Evolutionary conservation across 139 green algal genomes (phyloP), one percentile per base, ranked within the genome.

Genomic region (Diplosphaera chodatii): DNA sequence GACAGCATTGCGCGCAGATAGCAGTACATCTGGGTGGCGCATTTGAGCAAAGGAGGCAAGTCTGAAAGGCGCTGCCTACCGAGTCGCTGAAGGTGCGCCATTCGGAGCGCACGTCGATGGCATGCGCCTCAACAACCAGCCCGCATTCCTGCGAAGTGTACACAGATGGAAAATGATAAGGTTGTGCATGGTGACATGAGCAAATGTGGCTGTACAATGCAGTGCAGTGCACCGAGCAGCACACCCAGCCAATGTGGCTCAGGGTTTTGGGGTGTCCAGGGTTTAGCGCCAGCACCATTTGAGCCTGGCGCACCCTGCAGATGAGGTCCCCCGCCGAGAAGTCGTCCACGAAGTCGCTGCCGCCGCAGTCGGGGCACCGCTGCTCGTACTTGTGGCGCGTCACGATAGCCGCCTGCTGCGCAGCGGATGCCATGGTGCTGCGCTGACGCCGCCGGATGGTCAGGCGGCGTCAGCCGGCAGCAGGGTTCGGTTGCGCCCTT

Each of bases 61-160:
- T 21, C n/a, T n/a, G n/a, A n/a, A n/a, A n/a, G n/a, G n/a, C n/a
- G 10, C 2, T 23, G 32, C 78, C 25, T 33, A 86, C 88, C 77
- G 91, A 93, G 73, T 98, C 92, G n/a, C 81, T 80, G 75, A 98
- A 98, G 0, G 93, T 97, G n/a, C 93, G 81, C 93, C 93, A 98
- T 80, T 98, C 93, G 0, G 90, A 96, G 4, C 87, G 82, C 80
- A 98, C 93, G 68, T 98, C 93, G 34, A 98, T 97, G 25, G 85
- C 76, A 65, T 93, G 91, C 0, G 89, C 82, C 69, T 98, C 93
- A 2, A 86, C 82, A 13, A 98, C 92, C 13, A 95, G 77, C 1
- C 92, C 93, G 70, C 93, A 98, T 32, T 70, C 79, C 86, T 96
- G 83, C 74, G n/a, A n/a, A n/a, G n/a, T n/a, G n/a, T n/a, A n/a